Conservation (phyloP, 2,329 filamentous ascomycete genomes). For the Ilyonectria sp. region DNA sequence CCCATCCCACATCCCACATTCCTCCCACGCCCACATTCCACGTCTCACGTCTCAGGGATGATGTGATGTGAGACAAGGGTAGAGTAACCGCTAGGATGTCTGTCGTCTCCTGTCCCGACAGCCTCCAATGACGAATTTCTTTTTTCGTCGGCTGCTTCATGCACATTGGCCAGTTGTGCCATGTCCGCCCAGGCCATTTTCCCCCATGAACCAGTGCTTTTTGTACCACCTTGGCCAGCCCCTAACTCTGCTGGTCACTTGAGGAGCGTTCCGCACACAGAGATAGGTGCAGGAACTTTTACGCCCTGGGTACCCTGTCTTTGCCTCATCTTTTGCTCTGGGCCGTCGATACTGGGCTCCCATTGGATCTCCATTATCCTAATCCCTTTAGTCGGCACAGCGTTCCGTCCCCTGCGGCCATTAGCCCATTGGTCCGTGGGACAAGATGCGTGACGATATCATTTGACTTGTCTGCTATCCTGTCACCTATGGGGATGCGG, state of each 20-base stretch:
- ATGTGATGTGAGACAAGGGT: background rate
- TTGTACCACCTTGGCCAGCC: background rate
- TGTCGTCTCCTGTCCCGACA: background rate
- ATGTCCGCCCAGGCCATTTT: too few relatives aligned
- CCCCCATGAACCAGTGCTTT: background rate
- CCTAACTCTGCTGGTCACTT: background rate
- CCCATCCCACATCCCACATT: background rate
- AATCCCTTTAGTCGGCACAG: constrained; percentile 26
- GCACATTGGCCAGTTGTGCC: too few relatives aligned
- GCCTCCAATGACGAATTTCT: background rate
- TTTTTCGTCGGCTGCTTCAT: background rate
- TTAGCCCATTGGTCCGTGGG: constrained; percentile 32
- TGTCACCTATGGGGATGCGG: constrained; percentile 22
- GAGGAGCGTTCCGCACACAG: background rate
- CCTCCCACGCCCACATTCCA: background rate
- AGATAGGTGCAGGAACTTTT: background rate
- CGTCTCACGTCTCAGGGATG: background rate
- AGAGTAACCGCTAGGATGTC: background rate
- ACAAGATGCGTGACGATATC: constrained; percentile 36
- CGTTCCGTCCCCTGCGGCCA: constrained; percentile 22
- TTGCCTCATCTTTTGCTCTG: constrained; percentile 4
- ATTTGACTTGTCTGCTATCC: constrained; percentile 24
- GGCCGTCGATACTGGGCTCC: constrained; percentile 27
- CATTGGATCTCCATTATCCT: constrained; percentile 29
- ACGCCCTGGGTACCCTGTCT: constrained; percentile 9